Evolutionary conservation across 2,329 filamentous ascomycete genomes (phyloP), one percentile per base, ranked within the genome.

Genomic region (Allantophomopsis cytisporea): DNA sequence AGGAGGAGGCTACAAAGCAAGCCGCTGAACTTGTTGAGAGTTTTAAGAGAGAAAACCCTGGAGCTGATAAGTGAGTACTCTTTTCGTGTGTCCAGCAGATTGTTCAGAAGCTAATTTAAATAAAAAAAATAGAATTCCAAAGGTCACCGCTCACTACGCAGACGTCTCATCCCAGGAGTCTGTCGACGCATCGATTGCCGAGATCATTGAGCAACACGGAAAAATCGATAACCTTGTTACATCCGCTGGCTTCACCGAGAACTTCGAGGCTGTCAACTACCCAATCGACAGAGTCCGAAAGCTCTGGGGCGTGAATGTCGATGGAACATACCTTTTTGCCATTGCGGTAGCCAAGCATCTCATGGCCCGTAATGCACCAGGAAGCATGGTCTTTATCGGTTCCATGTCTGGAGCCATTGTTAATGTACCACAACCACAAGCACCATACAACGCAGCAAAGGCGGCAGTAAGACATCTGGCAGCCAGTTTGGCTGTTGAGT

Each of bases 231-330:
- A 85, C 61, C 73, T 96, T 18, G 88, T 96, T 52, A 95, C 89
- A 18, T 93, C 86, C n/a, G 89, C 89, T 37, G 89, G 89, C 35
- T 94, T 96, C 65, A 91, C 85, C 12, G 89, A 95, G 66, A 95
- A 95, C 66, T 93, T 87, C 55, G 82, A 93, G 53, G 89, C 89
- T 36, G 82, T 88, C 53, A 78, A 80, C 49, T 96, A 96, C 63
- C 88, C 88, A 1, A 76, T 88, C 50, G 86, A 94, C 50, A 82
- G 88, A 48, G 80, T 95, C 61, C 78, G 88, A 61, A 93, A 94
- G 68, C 76, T 96, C 13, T 95, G 86, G 86, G 79, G 77, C 37
- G 89, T 95, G 56, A 94, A 95, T 49, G 87, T 96, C 2, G 85
- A 83, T 53, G 89, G 89, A 16, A 94, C 88, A 40, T 95, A 93